Evolutionary conservation across 2,329 filamentous ascomycete species (phyloP).

Genomic region (Ophiostoma ulmi): DNA sequence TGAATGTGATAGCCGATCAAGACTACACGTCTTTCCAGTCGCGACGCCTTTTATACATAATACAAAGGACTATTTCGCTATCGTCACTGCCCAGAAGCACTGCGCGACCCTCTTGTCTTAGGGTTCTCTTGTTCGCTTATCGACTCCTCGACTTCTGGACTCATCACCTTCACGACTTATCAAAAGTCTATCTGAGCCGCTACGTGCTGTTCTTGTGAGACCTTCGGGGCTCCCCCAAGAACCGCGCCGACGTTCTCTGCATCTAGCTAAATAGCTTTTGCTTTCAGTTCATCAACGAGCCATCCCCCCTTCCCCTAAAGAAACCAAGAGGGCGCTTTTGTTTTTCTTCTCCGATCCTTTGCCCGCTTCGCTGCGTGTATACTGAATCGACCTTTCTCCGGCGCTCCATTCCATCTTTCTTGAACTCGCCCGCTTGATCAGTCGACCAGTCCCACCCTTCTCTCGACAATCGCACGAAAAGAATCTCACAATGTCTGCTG

Average conservation of each 20-base stretch:
- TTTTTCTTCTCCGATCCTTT: conserved; percentile 5
- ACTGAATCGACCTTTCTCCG: not conserved
- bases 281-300: not conserved
- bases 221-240: not conserved
- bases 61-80: not conserved
- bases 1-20: not conserved
- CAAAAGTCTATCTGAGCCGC: not conserved
- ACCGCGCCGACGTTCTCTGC: conserved; percentile 8
- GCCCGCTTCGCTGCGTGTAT: conserved; percentile 15
- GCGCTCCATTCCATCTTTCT: conserved; percentile 3
- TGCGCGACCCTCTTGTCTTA: not conserved
- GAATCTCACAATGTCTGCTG: conserved; percentile 1
- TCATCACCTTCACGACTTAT: not conserved
- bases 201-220: conserved; percentile 5
- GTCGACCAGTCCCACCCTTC: not conserved
- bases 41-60: not conserved
- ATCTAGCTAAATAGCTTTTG: not conserved
- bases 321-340: conserved; percentile 16
- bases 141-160: not conserved
- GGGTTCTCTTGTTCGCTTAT: not conserved
- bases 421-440: not conserved
- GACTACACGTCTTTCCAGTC: too few species aligned
- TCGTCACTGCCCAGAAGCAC: not conserved
- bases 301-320: not conserved
- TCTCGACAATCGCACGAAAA: not conserved